A percentile compares a stretch with the other conserved stretches of the same genome.
phyloP scores from a whole-genome alignment of 2,329 filamentous ascomycete genomes.

The Daldinia sp. region DNA sequence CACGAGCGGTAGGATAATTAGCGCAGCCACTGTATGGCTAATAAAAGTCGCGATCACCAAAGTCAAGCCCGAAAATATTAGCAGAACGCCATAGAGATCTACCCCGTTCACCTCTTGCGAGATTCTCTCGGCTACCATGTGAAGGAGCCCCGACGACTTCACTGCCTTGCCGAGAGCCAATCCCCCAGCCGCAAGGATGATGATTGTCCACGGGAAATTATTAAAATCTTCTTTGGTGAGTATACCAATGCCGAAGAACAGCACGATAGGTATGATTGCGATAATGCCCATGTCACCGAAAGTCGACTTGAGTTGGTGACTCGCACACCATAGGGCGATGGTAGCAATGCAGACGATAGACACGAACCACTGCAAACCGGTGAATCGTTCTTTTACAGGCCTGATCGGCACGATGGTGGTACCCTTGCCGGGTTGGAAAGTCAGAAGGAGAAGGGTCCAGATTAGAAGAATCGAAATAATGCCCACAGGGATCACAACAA shows the following conservation, averaged over 20 bases:
- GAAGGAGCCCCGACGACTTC: constrained; percentile 89
- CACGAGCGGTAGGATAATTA: constrained; percentile 94
- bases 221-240: constrained; percentile 99
- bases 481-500: constrained; percentile 92
- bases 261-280: constrained; percentile 92
- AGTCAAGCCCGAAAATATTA: constrained; percentile 87
- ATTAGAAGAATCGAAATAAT: constrained; percentile 88
- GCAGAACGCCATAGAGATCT: constrained; percentile 85
- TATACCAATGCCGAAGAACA: constrained; percentile 97
- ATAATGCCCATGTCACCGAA: constrained; percentile 99
- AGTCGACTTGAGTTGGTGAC: constrained; percentile 84
- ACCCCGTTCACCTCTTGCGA: constrained; percentile 79
- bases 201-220: constrained; percentile 99
- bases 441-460: constrained; percentile 86
- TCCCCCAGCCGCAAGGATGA: constrained; percentile 95
- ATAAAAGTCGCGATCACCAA: constrained; percentile 97
- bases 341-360: constrained; percentile 83
- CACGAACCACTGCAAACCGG: constrained; percentile 93
- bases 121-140: constrained; percentile 85
- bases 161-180: constrained; percentile 94
- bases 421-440: constrained; percentile 86
- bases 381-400: constrained; percentile 88
- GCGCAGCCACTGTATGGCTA: constrained; percentile 93
- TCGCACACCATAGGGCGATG: constrained; percentile 92
- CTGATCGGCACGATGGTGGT: constrained; percentile 93